Conservation (phyloP, 768 basidiomycete species). For the Tricholoma bakamatsutake region DNA sequence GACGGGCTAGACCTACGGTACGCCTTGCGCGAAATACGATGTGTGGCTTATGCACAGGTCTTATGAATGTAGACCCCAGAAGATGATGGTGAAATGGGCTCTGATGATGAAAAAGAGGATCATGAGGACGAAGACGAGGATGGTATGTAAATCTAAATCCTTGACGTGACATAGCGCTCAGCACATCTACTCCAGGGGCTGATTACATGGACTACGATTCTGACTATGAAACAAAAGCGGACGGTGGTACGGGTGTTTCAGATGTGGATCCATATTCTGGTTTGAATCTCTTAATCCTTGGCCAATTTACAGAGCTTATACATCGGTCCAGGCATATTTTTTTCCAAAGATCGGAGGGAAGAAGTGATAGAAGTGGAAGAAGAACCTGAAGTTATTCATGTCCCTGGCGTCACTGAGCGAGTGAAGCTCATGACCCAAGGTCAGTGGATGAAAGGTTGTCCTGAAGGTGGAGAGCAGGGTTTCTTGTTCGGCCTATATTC, state of each 20-base stretch:
- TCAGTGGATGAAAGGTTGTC: slow-evolving; percentile 97
- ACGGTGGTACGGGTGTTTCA: slow-evolving; percentile 33
- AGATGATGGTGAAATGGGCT: slow-evolving; percentile 43
- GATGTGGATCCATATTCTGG: slow-evolving; percentile 90
- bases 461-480: slow-evolving; percentile 86
- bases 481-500: slow-evolving; percentile 84
- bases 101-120: slow-evolving; percentile 40
- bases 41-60: not conserved
- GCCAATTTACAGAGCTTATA: slow-evolving; percentile 3
- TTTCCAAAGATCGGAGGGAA: slow-evolving; percentile 89
- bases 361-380: slow-evolving; percentile 92
- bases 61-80: slow-evolving; percentile 48
- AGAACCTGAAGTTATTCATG: slow-evolving; percentile 47
- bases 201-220: slow-evolving; percentile 81
- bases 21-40: slow-evolving; percentile 1
- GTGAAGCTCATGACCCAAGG: slow-evolving; percentile 78
- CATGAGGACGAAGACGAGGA: slow-evolving; percentile 52
- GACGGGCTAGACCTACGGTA: slow-evolving; percentile 21
- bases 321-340: slow-evolving; percentile 68
- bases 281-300: slow-evolving; percentile 19
- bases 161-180: not conserved
- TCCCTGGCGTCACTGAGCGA: slow-evolving; percentile 37
- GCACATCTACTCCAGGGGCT: slow-evolving; percentile 28
- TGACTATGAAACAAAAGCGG: slow-evolving; percentile 52
- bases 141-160: slow-evolving; percentile 23